Conservation (phyloP, 192 early-diverging fungal species). For the Backusella mclennaniae region DNA sequence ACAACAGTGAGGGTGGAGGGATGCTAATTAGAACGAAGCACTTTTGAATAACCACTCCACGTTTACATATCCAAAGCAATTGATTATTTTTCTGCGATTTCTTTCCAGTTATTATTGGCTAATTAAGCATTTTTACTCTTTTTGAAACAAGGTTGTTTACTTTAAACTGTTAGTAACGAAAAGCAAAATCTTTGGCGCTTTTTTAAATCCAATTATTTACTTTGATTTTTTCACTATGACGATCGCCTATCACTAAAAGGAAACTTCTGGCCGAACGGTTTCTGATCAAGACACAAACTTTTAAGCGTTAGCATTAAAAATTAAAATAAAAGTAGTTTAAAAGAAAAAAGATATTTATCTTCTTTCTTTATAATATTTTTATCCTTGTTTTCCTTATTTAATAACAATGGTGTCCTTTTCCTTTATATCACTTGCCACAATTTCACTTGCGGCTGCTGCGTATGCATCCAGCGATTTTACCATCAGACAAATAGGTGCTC, state of each 20-base stretch:
- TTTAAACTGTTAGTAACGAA: background rate
- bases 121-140: background rate
- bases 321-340: too few species aligned
- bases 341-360: background rate
- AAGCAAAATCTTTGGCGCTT: background rate
- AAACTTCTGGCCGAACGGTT: background rate
- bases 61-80: background rate
- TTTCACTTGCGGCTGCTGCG: background rate
- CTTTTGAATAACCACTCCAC: background rate
- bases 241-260: background rate
- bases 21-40: background rate
- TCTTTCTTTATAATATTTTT: background rate
- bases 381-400: background rate
- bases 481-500: constrained; percentile 75
- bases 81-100: background rate
- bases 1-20: background rate
- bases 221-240: background rate
- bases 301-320: background rate
- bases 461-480: constrained; percentile 32
- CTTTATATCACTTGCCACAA: background rate
- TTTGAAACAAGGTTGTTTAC: background rate
- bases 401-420: background rate
- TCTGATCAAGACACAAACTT: background rate
- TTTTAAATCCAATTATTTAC: background rate
- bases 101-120: background rate